Evolutionary conservation across 345 rosid species (phyloP), one percentile per base, ranked within the genome.

Genomic region (Arabis alpina): DNA sequence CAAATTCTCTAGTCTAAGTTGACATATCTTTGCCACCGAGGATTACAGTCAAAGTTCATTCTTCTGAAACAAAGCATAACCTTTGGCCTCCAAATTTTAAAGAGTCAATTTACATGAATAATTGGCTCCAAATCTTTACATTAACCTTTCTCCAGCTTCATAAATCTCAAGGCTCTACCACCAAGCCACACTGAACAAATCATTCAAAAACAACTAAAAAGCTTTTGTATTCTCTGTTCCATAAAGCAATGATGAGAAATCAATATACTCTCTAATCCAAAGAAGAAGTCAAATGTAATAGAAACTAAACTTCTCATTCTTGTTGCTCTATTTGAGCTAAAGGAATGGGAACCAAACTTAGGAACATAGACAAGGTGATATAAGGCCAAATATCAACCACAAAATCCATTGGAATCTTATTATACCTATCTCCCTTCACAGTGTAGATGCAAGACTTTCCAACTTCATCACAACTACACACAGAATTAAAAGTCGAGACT

Each of bases 321-420:
- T 23, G 16, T 58, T 5, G 14, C 64, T 40, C 48, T 11, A 5
- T 2, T 40, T 40, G 36, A 23, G 34, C 11, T 12, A 3, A 58
- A 61, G 66, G 66, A 28, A 61, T 14, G n/a, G 25, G 40, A 61
- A 61, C 66, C 48, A 61, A 43, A 61, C 52, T 19, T 44, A 44
- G 52, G 66, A 44, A 61, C 66, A 28, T 61, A 61, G n/a, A 27
- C 39, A 30, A 61, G 41, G 53, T 61, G 53, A n/a, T 10, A n/a
- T 10, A 43, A 61, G 52, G 53, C 66, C 66, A 61, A 28, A 9
- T 8, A 14, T 44, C 23, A 43, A 25, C 66, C 51, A 14, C 39
- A 43, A 44, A 44, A 28, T 32, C 52, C 25, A 28, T 27, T 43
- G 12, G 53, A 27, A 61, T 61, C 53, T 27, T 61, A 40, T 43